These are phyloP conservation scores for Sporothrix luriei DNA, from an alignment of 2,329 filamentous ascomycete genomes.

Conservation along the genomic window DNA sequence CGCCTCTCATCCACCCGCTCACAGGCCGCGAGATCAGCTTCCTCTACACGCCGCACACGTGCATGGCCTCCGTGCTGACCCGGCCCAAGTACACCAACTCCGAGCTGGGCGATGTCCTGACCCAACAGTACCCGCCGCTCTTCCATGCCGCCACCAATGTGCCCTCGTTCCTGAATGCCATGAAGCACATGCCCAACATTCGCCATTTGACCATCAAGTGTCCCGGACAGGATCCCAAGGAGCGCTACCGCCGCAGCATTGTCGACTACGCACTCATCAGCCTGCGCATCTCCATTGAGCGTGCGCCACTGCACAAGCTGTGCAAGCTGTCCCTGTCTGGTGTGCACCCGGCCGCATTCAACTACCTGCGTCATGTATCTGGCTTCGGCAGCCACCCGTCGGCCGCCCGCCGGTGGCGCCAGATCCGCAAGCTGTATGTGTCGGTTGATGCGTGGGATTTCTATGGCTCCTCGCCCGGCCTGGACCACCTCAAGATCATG, in stretches of 20 bases:
- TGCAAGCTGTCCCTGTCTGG: conserved; percentile 70
- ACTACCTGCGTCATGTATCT: conserved; percentile 73
- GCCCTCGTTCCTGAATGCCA: conserved; percentile 75
- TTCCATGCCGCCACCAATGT: conserved; percentile 91
- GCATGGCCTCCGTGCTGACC: conserved; percentile 61
- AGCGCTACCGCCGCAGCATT: conserved; percentile 72
- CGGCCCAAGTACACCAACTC: conserved; percentile 77
- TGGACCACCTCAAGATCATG: conserved; percentile 75
- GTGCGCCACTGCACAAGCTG: conserved; percentile 66
- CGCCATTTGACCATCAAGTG: conserved; percentile 75
- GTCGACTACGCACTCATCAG: conserved; percentile 91
- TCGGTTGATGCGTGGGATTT: conserved; percentile 72
- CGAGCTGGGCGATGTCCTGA: conserved; percentile 78
- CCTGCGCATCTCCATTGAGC: conserved; percentile 79
- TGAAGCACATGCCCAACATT: conserved; percentile 69
- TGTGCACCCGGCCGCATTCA: conserved; percentile 73
- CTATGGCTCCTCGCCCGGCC: conserved; percentile 59
- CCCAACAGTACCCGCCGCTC: conserved; percentile 82
- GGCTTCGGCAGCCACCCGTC: conserved; percentile 75
- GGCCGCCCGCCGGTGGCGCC: conserved; percentile 72
- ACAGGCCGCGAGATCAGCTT: conserved; percentile 79
- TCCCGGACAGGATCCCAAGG: conserved; percentile 67
- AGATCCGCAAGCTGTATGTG: conserved; percentile 74
- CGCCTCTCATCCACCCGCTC: conserved; percentile 76
- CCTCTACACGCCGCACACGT: conserved; percentile 76